Percentiles rank a stretch among this genome's conserved stretches.
Evolutionary conservation across 306 rosid genomes (phyloP).

Genomic region (Mimosa pudica): DNA sequence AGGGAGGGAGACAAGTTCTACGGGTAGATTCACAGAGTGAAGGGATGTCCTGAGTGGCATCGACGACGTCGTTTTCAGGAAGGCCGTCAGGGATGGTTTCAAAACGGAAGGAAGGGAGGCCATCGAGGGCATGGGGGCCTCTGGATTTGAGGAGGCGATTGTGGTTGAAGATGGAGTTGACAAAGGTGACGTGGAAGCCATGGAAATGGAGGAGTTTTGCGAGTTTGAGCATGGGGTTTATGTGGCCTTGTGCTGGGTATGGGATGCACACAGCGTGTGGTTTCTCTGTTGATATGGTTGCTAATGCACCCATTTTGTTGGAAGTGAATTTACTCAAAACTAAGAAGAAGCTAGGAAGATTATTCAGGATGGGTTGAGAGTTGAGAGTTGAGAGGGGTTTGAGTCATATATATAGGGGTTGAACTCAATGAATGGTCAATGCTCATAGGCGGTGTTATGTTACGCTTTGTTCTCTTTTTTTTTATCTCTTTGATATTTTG

Average conservation of each 20-base stretch:
- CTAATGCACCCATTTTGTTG: background rate
- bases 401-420: background rate
- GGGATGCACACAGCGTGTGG: background rate
- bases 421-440: too few relatives aligned
- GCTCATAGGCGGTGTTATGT: background rate
- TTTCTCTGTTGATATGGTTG: background rate
- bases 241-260: background rate
- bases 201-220: background rate
- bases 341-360: too few relatives aligned
- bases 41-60: background rate
- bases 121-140: background rate
- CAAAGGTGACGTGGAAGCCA: background rate
- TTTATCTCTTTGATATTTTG: background rate
- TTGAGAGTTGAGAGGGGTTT: background rate
- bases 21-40: background rate
- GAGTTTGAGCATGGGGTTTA: background rate
- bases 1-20: background rate
- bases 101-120: background rate
- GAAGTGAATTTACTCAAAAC: too few relatives aligned
- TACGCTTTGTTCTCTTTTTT: too few relatives aligned
- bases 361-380: too few relatives aligned
- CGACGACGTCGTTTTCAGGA: background rate
- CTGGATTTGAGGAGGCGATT: background rate
- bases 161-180: background rate
- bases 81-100: background rate